Percentiles rank a stretch among this genome's conserved stretches.
Conservation (phyloP, 75 land plant species). For the Chamaecyparis obtusa region DNA sequence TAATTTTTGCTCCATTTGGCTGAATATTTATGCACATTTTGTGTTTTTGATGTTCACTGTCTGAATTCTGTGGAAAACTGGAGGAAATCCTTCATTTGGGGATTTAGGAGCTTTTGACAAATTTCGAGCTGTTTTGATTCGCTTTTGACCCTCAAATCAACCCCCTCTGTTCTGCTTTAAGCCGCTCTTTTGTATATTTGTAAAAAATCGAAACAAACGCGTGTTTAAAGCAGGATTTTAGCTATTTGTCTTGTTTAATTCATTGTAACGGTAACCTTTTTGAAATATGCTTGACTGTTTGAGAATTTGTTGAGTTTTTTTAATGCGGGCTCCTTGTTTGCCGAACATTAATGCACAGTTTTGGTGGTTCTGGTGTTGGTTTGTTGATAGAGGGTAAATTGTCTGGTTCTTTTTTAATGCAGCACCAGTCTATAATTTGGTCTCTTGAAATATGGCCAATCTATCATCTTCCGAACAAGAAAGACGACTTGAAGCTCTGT, state of each 20-base stretch:
- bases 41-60: not conserved
- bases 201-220: not conserved
- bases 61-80: not conserved
- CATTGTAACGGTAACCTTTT: not conserved
- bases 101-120: not conserved
- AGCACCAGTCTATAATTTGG: not conserved
- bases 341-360: not conserved
- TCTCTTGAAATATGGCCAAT: not conserved
- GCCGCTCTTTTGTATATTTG: not conserved
- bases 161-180: not conserved
- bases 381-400: not conserved
- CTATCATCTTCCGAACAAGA: not conserved
- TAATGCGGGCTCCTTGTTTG: not conserved
- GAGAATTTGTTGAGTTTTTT: not conserved
- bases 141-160: not conserved
- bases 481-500: not conserved
- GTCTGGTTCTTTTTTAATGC: not conserved
- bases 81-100: not conserved
- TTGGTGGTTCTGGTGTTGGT: not conserved
- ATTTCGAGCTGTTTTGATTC: not conserved
- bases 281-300: no score
- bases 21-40: not conserved
- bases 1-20: not conserved
- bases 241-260: not conserved
- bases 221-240: not conserved